Percentiles rank a stretch among this genome's conserved stretches.
Conservation (phyloP, 495 filamentous ascomycete species). For the Podospora appendiculata region DNA sequence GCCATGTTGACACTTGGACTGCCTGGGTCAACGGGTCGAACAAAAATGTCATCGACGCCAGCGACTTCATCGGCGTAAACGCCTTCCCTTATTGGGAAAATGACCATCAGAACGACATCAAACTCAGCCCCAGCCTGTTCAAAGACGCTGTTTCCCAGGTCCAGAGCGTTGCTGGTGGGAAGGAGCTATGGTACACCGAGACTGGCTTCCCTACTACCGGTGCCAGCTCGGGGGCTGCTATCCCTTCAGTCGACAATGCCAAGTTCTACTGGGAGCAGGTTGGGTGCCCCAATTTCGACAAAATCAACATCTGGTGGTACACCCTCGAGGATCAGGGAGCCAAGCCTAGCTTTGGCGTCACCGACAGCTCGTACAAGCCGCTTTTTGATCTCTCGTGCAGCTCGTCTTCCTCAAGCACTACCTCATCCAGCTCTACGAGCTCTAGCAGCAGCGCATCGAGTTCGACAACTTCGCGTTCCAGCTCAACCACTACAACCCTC, state of each 20-base stretch:
- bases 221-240: slow-evolving; percentile 47
- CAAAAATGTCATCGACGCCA: slow-evolving; percentile 56
- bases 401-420: background rate
- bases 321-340: slow-evolving; percentile 60
- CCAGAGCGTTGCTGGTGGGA: slow-evolving; percentile 48
- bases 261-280: slow-evolving; percentile 73
- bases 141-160: slow-evolving; percentile 53
- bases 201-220: slow-evolving; percentile 81
- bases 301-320: slow-evolving; percentile 70
- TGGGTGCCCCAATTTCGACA: slow-evolving; percentile 62
- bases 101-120: slow-evolving; percentile 55
- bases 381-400: slow-evolving; percentile 57
- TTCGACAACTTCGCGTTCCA: background rate
- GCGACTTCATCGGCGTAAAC: slow-evolving; percentile 75
- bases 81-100: slow-evolving; percentile 70
- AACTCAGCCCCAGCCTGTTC: slow-evolving; percentile 54
- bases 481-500: background rate
- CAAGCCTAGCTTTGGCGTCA: slow-evolving; percentile 63
- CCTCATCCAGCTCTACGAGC: background rate
- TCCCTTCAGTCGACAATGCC: slow-evolving; percentile 60
- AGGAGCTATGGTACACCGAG: slow-evolving; percentile 84
- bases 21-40: slow-evolving; percentile 72
- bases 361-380: slow-evolving; percentile 44
- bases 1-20: slow-evolving; percentile 92
- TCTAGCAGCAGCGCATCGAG: background rate